Evolutionary conservation across 768 basidiomycete species (phyloP).

Genomic region (Hebeloma cylindrosporum): DNA sequence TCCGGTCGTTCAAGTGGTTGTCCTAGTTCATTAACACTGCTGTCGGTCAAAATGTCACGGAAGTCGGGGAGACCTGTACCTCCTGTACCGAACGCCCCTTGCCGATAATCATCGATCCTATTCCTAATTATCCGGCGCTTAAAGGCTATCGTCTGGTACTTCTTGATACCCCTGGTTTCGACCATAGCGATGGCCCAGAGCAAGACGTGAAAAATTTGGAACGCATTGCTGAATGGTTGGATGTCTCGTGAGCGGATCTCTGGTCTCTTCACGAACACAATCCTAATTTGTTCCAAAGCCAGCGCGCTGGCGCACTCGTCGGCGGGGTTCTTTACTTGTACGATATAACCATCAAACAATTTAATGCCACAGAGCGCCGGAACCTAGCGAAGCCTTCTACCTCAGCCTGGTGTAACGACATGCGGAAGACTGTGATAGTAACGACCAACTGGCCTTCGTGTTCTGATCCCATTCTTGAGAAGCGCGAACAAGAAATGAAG

Average conservation of each 20-base stretch:
- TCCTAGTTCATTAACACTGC: neutral
- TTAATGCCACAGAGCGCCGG: no score
- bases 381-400: no score
- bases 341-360: constrained; percentile 3
- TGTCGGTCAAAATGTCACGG: neutral
- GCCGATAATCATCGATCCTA: neutral
- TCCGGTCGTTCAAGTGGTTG: neutral
- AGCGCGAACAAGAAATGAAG: neutral
- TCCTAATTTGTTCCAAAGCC: neutral
- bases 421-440: no score
- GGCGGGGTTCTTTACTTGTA: constrained; percentile 16
- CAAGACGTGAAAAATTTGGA: neutral
- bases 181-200: constrained; percentile 1
- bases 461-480: no score
- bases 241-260: neutral
- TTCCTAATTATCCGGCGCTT: neutral
- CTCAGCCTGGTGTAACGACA: no score
- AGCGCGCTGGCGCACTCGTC: neutral
- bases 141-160: neutral
- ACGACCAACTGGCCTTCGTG: no score
- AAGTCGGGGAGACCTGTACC: neutral
- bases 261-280: neutral
- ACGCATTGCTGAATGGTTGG: neutral
- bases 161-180: constrained; percentile 2
- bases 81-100: neutral